Evolutionary conservation across 2,329 filamentous ascomycete species (phyloP).

Genomic region (Exophiala calicioides): DNA sequence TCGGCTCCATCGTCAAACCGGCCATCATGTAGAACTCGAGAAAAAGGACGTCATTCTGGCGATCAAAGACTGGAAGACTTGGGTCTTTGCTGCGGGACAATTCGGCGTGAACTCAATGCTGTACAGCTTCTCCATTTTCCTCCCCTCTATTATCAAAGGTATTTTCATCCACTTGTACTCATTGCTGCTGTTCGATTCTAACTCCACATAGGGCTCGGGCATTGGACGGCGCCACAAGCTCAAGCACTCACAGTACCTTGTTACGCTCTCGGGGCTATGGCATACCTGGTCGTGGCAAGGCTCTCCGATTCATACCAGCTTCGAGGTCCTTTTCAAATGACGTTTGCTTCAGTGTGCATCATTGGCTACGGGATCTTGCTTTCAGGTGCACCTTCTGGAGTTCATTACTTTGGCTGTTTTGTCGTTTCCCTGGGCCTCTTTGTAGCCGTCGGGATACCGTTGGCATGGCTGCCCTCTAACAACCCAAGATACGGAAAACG

Average conservation of each 20-base stretch:
- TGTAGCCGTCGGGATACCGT: constrained; percentile 55
- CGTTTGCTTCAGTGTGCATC: constrained; percentile 64
- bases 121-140: constrained; percentile 75
- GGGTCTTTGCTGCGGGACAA: constrained; percentile 67
- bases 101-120: constrained; percentile 76
- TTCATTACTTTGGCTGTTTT: constrained; percentile 75
- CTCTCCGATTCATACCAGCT: constrained; percentile 68
- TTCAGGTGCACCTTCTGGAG: constrained; percentile 59
- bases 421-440: constrained; percentile 75
- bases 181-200: no score
- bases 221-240: constrained; percentile 64
- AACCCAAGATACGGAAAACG: constrained; percentile 72
- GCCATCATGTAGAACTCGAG: constrained; percentile 55
- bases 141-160: constrained; percentile 77
- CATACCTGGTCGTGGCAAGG: constrained; percentile 66
- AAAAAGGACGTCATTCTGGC: constrained; percentile 66
- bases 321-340: constrained; percentile 64
- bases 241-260: constrained; percentile 78
- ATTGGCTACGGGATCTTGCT: constrained; percentile 70
- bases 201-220: no score
- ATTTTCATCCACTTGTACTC: no score
- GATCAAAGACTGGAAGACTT: constrained; percentile 75
- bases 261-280: constrained; percentile 70
- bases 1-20: constrained; percentile 54
- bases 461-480: constrained; percentile 52